Evolutionary conservation across 345 rosid species (phyloP).

Genomic region (Rhodamnia rubescens): DNA sequence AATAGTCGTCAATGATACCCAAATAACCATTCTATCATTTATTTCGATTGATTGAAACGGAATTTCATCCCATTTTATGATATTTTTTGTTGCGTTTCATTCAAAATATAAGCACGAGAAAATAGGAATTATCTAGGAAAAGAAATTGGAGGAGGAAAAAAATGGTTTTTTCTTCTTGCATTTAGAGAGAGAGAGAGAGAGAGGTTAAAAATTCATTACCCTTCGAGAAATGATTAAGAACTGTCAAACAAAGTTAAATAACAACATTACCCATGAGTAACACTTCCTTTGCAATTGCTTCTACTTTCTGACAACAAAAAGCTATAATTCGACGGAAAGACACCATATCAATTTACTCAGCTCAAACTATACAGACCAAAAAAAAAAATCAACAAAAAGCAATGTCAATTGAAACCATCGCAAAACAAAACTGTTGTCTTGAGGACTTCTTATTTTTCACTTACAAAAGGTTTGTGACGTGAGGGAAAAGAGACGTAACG

Average conservation of each 20-base stretch:
- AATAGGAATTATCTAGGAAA: neutral
- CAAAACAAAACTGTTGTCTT: neutral
- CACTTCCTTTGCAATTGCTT: neutral
- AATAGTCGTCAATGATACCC: neutral
- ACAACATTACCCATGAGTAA: neutral
- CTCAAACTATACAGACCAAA: neutral
- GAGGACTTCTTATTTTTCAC: neutral
- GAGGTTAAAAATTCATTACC: neutral
- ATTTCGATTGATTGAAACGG: neutral
- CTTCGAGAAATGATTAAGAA: neutral
- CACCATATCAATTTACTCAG: neutral
- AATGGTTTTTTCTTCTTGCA: neutral
- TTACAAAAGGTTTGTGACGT: neutral
- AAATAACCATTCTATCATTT: neutral
- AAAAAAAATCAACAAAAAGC: neutral
- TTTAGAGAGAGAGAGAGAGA: neutral
- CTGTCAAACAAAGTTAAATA: neutral
- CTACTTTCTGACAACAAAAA: neutral
- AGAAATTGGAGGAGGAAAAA: neutral
- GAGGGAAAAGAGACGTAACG: neutral
- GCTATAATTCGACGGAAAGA: neutral
- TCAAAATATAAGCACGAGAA: neutral
- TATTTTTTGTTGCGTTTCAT: neutral
- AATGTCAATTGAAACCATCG: neutral
- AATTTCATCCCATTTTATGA: neutral